A percentile compares a stretch with the other conserved stretches of the same genome.
Evolutionary conservation across 306 rosid genomes (phyloP).

Genomic region (Heteromeles arbutifolia): DNA sequence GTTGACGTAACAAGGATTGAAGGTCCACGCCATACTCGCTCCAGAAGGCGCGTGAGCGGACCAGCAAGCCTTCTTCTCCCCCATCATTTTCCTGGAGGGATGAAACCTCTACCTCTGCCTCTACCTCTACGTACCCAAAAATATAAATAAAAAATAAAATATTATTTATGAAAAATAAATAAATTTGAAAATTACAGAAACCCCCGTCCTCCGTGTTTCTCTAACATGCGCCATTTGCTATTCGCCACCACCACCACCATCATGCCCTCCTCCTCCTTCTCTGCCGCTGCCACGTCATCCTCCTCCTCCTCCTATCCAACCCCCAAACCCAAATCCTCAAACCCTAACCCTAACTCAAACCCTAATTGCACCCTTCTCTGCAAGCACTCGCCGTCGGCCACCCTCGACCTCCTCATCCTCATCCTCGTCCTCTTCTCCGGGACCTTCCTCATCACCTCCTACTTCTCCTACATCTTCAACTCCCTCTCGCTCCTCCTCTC

Average conservation of each 20-base stretch:
- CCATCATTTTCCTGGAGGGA: background rate
- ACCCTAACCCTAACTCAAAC: slow-evolving; percentile 22
- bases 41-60: background rate
- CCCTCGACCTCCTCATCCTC: slow-evolving; percentile 79
- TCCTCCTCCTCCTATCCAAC: slow-evolving; percentile 9
- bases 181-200: background rate
- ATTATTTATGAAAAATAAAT: background rate
- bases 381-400: slow-evolving; percentile 79
- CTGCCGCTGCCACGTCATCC: slow-evolving; percentile 33
- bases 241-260: slow-evolving; percentile 18
- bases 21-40: background rate
- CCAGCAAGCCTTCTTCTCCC: background rate
- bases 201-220: slow-evolving; percentile 10
- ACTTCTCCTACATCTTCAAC: slow-evolving; percentile 81
- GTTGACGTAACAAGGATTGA: background rate
- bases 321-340: slow-evolving; percentile 40
- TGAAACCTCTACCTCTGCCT: background rate
- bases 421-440: slow-evolving; percentile 77
- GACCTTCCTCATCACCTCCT: slow-evolving; percentile 77
- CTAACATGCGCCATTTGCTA: slow-evolving; percentile 47
- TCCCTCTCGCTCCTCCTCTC: slow-evolving; percentile 76
- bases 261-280: slow-evolving; percentile 23
- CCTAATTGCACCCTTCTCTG: slow-evolving; percentile 44
- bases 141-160: background rate
- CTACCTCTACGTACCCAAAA: background rate